Base-by-base conservation (phyloP, 139 green algal genomes). In the Chlamydomonas applanata region DNA sequence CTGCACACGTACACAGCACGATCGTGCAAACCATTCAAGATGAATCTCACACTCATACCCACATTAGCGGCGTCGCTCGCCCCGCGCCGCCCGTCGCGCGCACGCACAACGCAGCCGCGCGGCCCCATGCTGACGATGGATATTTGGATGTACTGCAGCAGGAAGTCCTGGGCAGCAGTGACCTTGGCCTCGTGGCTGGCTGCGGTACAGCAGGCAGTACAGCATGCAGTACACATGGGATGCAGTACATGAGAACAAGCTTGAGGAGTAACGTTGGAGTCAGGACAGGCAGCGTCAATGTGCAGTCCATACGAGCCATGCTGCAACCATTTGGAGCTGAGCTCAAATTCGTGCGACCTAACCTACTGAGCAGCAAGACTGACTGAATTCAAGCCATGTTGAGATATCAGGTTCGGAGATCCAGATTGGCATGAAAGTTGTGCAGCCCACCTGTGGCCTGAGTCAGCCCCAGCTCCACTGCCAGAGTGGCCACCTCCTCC, bases 401-500 rank as follows among this genome's bases (percentile, higher is more conserved):
- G n/a, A n/a, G n/a, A n/a, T n/a, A n/a, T n/a, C n/a, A n/a, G n/a
- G n/a, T n/a, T n/a, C n/a, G n/a, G n/a, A n/a, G n/a, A n/a, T n/a
- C n/a, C n/a, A n/a, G n/a, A n/a, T n/a, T n/a, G n/a, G n/a, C n/a
- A n/a, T n/a, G n/a, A n/a, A n/a, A n/a, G n/a, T n/a, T n/a, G n/a
- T n/a, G n/a, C n/a, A n/a, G n/a, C 61, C 56, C 40, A 71, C 57
- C 61, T 29, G 16, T 29, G 11, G 64, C 34, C 3, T 44, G 54
- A 20, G 61, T 9, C 5, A 80, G 74, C 3, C 46, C 53, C 40
- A 86, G 52, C 67, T 71, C 79, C 27, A 74, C 34, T n/a, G 78
- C 69, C 35, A 96, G 59, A 27, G 85, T 88, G 2, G 57, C 29
- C 13, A 89, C 89, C 77, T 97, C 93, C 60, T 94, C 84, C 79